Conservation (phyloP, 768 basidiomycete species). For the Pholiota molesta region DNA sequence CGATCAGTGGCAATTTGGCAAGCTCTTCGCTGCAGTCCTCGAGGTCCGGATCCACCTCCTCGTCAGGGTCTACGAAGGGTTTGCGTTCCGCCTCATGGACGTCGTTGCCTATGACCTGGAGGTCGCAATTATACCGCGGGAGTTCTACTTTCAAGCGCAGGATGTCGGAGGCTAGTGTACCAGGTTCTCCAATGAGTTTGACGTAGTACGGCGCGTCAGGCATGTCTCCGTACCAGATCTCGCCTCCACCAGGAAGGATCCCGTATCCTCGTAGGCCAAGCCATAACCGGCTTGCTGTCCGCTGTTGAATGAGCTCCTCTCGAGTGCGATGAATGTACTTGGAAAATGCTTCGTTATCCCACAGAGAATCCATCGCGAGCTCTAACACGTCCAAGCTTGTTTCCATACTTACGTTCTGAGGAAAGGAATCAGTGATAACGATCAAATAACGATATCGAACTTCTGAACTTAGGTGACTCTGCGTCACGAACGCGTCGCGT, state of each 20-base stretch:
- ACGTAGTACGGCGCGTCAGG: background rate
- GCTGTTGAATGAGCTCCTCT: too few species aligned
- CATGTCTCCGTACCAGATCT: background rate
- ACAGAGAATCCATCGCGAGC: too few species aligned
- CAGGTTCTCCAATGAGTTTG: background rate
- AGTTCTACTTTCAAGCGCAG: background rate
- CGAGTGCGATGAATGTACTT: background rate
- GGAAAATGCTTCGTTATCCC: background rate
- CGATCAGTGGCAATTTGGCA: background rate
- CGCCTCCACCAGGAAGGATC: background rate
- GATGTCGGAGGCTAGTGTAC: background rate
- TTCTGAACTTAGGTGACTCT: too few species aligned
- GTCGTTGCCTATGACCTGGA: background rate
- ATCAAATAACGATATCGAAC: too few species aligned
- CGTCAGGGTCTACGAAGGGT: background rate
- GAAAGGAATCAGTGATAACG: too few species aligned
- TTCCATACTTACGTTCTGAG: too few species aligned
- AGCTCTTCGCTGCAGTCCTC: background rate
- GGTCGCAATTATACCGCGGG: background rate
- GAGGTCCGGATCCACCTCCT: background rate
- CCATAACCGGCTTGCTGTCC: too few species aligned
- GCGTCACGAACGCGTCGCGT: conserved; percentile 24
- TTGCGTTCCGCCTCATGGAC: background rate
- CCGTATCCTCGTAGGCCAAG: too few species aligned
- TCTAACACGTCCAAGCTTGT: too few species aligned